Base-by-base conservation (phyloP, 1,284 basidiomycete species). In the Ustilago crameri region DNA sequence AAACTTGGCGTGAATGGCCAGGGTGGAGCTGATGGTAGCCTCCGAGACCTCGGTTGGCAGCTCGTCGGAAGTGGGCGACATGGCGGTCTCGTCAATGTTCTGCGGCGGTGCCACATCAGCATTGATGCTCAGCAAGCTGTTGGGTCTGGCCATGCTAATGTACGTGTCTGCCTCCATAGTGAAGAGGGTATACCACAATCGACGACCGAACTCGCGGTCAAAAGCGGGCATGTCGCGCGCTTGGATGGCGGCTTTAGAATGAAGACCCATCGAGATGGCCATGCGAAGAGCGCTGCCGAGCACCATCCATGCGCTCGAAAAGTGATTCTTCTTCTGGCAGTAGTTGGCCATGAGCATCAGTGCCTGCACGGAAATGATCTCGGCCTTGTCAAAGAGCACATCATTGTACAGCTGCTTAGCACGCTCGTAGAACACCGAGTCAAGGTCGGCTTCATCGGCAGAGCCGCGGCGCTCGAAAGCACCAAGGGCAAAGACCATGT, bases 401-500 rank as follows among this genome's bases (percentile, higher is more conserved):
- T 60, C 44, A 22, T 46, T 68, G 70, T 58, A 68, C 40, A 64
- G 51, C 23, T 61, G 49, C 52, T 60, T 63, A 20, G 70, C 70
- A n/a, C 54, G 63, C 40, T 63, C 42, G 50, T 61, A 73, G 48
- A 60, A 73, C 51, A 61, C 56, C 5, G 53, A 49, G 48, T 67
- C 64, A 24, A 49, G 37, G 34, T 73, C 65, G 17, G 32, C 27
- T 38, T 67, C 70, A 7, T 65, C 45, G 3, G 64, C 65, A 18
- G 63, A 60, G 4, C 24, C 48, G 14, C 65, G 56, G 35, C 65
- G 65, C 54, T 73, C 70, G 30, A 68, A 63, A 18, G 70, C 61
- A 20, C 70, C 70, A 23, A 73, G 60, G 12, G 70, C 70, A 41
- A 73, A 73, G 22, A 73, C 70, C 70, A 73, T 73, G 70, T 73